Evolutionary conservation across 1,139 yeast species (phyloP).

Genomic region (Diutina pseudorugosa): DNA sequence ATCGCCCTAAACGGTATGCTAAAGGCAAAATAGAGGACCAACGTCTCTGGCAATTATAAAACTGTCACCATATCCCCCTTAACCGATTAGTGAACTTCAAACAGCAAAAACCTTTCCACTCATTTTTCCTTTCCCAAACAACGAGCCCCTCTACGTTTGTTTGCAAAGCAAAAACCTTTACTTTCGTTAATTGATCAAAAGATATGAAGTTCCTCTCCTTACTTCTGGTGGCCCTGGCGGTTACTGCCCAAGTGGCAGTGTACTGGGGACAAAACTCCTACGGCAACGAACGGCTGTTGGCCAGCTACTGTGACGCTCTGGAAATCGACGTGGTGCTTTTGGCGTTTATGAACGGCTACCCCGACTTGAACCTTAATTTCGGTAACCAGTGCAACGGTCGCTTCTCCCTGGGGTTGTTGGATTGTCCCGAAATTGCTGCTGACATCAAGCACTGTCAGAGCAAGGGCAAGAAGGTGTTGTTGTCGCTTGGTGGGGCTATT

Average conservation of each 20-base stretch:
- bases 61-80: conserved; percentile 10
- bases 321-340: conserved; percentile 62
- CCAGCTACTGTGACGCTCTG: conserved; percentile 55
- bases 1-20: too few relatives aligned
- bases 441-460: conserved; percentile 76
- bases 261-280: conserved; percentile 91
- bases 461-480: conserved; percentile 61
- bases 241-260: conserved; percentile 33
- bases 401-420: conserved; percentile 41
- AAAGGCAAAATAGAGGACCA: too few relatives aligned
- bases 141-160: background rate
- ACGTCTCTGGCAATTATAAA: too few relatives aligned
- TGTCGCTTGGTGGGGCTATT: conserved; percentile 82
- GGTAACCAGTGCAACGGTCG: conserved; percentile 52
- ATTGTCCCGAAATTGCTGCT: conserved; percentile 50
- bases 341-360: conserved; percentile 59
- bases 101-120: background rate
- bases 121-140: background rate
- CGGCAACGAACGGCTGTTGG: conserved; percentile 55
- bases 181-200: background rate
- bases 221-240: background rate
- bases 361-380: conserved; percentile 45
- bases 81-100: background rate
- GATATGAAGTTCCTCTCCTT: background rate
- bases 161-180: background rate